phyloP scores from a whole-genome alignment of 371 early-diverging fungal genomes.

The Mucor saturninus region DNA sequence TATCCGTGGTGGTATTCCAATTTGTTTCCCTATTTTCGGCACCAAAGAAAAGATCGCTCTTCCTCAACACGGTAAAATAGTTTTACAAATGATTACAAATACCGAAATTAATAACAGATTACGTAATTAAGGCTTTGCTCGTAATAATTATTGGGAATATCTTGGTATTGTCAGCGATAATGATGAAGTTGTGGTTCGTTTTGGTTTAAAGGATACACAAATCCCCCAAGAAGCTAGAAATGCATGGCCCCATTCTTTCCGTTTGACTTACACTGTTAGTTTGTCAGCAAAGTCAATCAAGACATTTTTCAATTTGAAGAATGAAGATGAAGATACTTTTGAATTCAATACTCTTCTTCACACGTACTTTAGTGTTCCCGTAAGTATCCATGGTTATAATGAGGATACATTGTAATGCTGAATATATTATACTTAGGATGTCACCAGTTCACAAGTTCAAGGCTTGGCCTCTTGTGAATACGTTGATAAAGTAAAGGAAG shows the following conservation, averaged over 20 bases:
- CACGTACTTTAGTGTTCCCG: conserved; percentile 84
- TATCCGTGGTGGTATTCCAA: conserved; percentile 84
- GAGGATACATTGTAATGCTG: background rate
- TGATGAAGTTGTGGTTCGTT: conserved; percentile 65
- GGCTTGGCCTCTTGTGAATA: conserved; percentile 67
- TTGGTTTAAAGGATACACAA: conserved; percentile 69
- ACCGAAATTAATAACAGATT: background rate
- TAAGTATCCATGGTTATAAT: conserved; percentile 31
- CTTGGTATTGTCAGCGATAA: conserved; percentile 60
- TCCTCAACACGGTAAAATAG: conserved; percentile 66
- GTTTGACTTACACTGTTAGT: conserved; percentile 79
- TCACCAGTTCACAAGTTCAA: conserved; percentile 60
- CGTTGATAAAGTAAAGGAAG: conserved; percentile 74
- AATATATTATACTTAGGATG: conserved; percentile 46
- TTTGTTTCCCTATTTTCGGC: conserved; percentile 88
- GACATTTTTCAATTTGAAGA: conserved; percentile 71
- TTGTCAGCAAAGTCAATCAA: conserved; percentile 71
- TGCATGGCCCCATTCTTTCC: conserved; percentile 78
- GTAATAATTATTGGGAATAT: conserved; percentile 74
- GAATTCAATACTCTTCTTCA: conserved; percentile 89
- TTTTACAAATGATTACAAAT: background rate
- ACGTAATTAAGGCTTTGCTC: conserved; percentile 78
- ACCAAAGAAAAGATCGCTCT: conserved; percentile 60
- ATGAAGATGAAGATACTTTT: conserved; percentile 72
- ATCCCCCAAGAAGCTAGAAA: conserved; percentile 60